Evolutionary conservation across 164 flowering plant species (phyloP).

Genomic region (Magnolia kwangsiensis): DNA sequence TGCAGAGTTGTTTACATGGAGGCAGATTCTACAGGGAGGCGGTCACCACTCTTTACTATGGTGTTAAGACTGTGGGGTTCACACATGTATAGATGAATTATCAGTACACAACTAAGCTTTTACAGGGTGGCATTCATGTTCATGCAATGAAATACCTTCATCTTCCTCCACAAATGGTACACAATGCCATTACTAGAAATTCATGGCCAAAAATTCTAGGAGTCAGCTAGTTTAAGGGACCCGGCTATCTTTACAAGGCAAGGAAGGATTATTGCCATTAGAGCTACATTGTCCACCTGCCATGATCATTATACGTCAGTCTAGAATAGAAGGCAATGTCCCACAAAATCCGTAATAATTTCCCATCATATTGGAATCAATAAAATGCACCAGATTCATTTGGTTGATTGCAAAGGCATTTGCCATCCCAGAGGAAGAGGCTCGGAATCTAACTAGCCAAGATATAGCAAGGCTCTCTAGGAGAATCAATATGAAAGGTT

Average conservation of each 20-base stretch:
- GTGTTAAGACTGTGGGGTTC: too few species aligned
- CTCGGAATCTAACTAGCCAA: neutral
- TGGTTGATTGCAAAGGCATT: neutral
- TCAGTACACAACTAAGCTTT: too few species aligned
- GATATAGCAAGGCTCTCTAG: neutral
- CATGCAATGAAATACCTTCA: neutral
- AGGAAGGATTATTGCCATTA: neutral
- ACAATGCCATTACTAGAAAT: neutral
- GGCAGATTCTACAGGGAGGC: too few species aligned
- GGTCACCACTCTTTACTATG: too few species aligned
- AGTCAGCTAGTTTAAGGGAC: neutral
- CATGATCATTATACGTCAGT: neutral
- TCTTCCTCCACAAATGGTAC: neutral
- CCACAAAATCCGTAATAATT: neutral
- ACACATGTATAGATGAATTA: too few species aligned
- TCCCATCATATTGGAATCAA: neutral
- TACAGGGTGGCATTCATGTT: too few species aligned
- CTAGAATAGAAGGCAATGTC: neutral
- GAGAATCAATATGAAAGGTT: neutral
- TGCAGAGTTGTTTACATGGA: too few species aligned
- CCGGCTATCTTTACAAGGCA: neutral
- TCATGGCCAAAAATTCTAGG: neutral
- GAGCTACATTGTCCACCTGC: neutral
- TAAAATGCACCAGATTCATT: neutral
- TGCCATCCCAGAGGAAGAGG: neutral